A percentile compares a stretch with the other conserved stretches of the same genome.
Conservation (phyloP, 129 eudicot genomes). For the Dittrichia graveolens region DNA sequence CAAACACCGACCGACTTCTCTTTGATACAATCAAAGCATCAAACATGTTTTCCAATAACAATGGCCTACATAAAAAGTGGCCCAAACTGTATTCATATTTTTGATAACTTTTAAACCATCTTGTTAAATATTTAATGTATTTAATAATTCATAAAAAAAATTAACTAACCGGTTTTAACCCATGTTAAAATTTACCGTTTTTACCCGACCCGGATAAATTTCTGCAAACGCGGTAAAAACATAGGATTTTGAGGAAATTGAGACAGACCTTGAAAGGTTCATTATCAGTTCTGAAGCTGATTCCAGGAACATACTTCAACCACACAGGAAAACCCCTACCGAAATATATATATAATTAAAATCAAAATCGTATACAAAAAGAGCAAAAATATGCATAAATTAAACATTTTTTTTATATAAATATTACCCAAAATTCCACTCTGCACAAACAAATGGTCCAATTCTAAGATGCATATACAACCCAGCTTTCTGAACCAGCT, state of each 20-base stretch:
- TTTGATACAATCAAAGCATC: too few species aligned
- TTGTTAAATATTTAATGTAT: too few species aligned
- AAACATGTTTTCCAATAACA: too few species aligned
- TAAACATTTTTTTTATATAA: not conserved
- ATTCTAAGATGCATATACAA: constrained; percentile 81
- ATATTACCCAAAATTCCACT: constrained; percentile 94
- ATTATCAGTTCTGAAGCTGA: constrained; percentile 91
- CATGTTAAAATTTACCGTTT: too few species aligned
- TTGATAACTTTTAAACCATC: too few species aligned
- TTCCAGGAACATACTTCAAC: constrained; percentile 96
- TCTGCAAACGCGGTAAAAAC: not conserved
- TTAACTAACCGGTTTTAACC: too few species aligned
- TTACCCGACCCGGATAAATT: not conserved
- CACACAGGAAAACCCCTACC: constrained; percentile 92
- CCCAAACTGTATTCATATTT: too few species aligned
- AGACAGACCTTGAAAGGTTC: constrained; percentile 75
- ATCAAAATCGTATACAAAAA: not conserved
- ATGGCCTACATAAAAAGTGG: too few species aligned
- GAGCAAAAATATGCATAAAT: not conserved
- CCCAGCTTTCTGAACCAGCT: constrained; percentile 78
- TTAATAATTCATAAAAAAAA: too few species aligned
- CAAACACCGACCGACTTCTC: too few species aligned
- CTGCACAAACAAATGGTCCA: constrained; percentile 97
- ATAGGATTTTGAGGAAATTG: constrained; percentile 13
- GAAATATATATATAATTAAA: not conserved